Evolutionary conservation across 495 filamentous ascomycete species (phyloP).

Genomic region (Podospora bellae-mahoneyi): DNA sequence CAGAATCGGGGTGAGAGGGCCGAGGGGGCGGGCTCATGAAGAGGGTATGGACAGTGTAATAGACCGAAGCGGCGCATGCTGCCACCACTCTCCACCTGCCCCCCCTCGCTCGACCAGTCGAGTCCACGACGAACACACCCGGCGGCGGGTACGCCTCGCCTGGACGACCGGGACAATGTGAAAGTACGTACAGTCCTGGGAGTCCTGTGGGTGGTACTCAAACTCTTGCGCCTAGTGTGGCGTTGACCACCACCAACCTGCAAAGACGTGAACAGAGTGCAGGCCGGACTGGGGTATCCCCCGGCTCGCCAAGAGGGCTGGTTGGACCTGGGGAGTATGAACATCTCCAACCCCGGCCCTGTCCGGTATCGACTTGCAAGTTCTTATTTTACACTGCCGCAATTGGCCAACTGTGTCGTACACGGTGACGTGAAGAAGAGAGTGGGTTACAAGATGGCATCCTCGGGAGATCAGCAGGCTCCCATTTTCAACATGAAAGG

Average conservation of each 20-base stretch:
- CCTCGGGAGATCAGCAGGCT: neutral
- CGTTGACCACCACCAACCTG: conserved; percentile 24
- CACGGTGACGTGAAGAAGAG: neutral
- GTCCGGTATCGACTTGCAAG: conserved; percentile 2
- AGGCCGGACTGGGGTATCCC: conserved; percentile 10
- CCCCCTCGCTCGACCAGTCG: conserved; percentile 4
- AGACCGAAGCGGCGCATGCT: conserved; percentile 18
- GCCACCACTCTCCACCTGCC: conserved; percentile 11
- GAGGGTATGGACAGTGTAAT: conserved; percentile 18
- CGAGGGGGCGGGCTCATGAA: conserved; percentile 11
- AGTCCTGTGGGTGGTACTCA: conserved; percentile 6
- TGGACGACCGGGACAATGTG: conserved; percentile 9
- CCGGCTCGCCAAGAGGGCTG: conserved; percentile 20
- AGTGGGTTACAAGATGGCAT: neutral
- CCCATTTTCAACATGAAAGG: neutral
- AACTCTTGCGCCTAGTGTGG: conserved; percentile 25
- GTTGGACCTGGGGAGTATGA: conserved; percentile 2
- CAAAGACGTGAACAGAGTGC: conserved; percentile 17
- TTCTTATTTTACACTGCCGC: conserved; percentile 14
- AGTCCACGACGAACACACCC: conserved; percentile 16
- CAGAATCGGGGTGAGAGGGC: conserved; percentile 13
- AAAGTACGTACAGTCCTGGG: neutral
- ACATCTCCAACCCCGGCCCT: neutral
- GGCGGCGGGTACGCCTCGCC: conserved; percentile 17
- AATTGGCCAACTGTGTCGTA: conserved; percentile 7